Percentiles rank a stretch among this genome's conserved stretches.
These are phyloP conservation scores for Aspergillus bridgeri DNA, from an alignment of 495 filamentous ascomycete species.

Conservation along the genomic window DNA sequence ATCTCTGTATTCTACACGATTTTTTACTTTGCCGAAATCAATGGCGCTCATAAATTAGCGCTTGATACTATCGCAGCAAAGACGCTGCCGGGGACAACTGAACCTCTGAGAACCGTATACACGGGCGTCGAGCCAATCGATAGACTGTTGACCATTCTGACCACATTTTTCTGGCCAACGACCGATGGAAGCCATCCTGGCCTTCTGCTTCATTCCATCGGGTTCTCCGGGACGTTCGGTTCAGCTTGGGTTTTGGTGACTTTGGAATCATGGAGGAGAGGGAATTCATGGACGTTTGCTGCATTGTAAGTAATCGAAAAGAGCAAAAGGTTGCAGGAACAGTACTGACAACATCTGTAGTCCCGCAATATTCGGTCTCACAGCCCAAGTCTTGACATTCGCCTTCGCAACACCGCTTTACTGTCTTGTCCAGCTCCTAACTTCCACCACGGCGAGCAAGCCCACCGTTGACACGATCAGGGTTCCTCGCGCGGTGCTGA, in stretches of 20 bases:
- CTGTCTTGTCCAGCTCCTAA: constrained; percentile 49
- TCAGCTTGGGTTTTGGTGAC: constrained; percentile 54
- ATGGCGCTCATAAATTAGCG: constrained; percentile 37
- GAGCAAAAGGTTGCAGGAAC: too few species aligned
- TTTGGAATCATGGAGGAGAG: constrained; percentile 53
- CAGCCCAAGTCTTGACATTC: constrained; percentile 52
- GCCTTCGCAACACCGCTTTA: constrained; percentile 53
- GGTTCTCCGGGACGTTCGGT: constrained; percentile 52
- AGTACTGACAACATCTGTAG: constrained; percentile 18
- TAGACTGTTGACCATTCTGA: constrained; percentile 41
- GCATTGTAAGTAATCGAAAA: constrained; percentile 50
- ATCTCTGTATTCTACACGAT: constrained; percentile 40
- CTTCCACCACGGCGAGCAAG: constrained; percentile 46
- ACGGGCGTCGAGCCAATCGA: constrained; percentile 52
- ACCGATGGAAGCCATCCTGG: constrained; percentile 49
- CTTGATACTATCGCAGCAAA: constrained; percentile 26
- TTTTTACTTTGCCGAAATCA: constrained; percentile 38
- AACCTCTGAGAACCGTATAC: constrained; percentile 41
- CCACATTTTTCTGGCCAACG: constrained; percentile 53
- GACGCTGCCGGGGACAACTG: constrained; percentile 39
- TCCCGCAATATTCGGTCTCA: constrained; percentile 47
- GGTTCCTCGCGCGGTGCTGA: constrained; percentile 45
- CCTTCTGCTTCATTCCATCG: constrained; percentile 44
- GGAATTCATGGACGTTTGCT: constrained; percentile 50
- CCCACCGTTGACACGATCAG: constrained; percentile 47